Evolutionary conservation across 2,329 filamentous ascomycete species (phyloP).

Genomic region (Pochonia chlamydosporia): DNA sequence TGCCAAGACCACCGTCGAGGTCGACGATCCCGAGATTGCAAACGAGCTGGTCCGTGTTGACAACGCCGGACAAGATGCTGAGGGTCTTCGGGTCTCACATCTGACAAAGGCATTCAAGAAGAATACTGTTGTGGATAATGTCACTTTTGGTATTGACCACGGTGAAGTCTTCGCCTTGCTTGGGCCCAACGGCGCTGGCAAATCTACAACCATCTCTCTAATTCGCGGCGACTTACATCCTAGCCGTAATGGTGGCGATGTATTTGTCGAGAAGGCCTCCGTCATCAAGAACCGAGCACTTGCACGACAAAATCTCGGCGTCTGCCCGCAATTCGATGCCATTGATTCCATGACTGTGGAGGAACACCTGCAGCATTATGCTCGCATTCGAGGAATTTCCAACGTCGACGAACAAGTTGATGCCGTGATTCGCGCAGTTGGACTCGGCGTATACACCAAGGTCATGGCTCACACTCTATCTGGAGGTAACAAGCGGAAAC

Average conservation of each 20-base stretch:
- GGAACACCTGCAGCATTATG: slow-evolving; percentile 86
- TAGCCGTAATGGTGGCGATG: slow-evolving; percentile 63
- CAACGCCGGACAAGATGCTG: slow-evolving; percentile 26
- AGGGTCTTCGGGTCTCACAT: slow-evolving; percentile 76
- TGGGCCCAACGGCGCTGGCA: slow-evolving; percentile 87
- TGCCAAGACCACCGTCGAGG: slow-evolving; percentile 23
- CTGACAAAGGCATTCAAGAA: slow-evolving; percentile 74
- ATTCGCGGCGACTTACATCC: slow-evolving; percentile 85
- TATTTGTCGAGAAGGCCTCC: slow-evolving; percentile 73
- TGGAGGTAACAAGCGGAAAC: slow-evolving; percentile 87
- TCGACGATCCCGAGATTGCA: slow-evolving; percentile 58
- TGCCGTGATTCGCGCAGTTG: slow-evolving; percentile 72
- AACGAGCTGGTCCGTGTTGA: slow-evolving; percentile 60
- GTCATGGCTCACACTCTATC: slow-evolving; percentile 76
- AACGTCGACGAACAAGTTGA: slow-evolving; percentile 72
- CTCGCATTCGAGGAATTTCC: slow-evolving; percentile 70
- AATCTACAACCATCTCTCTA: slow-evolving; percentile 81
- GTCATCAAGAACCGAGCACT: slow-evolving; percentile 64
- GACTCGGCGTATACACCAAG: slow-evolving; percentile 62
- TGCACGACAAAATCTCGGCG: slow-evolving; percentile 75
- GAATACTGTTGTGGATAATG: slow-evolving; percentile 75
- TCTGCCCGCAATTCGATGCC: slow-evolving; percentile 84
- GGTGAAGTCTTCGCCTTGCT: slow-evolving; percentile 85
- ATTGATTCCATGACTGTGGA: slow-evolving; percentile 86
- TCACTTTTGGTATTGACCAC: slow-evolving; percentile 75